These are phyloP conservation scores for Podospora pseudocomata DNA, from an alignment of 495 filamentous ascomycete genomes.

Conservation along the genomic window DNA sequence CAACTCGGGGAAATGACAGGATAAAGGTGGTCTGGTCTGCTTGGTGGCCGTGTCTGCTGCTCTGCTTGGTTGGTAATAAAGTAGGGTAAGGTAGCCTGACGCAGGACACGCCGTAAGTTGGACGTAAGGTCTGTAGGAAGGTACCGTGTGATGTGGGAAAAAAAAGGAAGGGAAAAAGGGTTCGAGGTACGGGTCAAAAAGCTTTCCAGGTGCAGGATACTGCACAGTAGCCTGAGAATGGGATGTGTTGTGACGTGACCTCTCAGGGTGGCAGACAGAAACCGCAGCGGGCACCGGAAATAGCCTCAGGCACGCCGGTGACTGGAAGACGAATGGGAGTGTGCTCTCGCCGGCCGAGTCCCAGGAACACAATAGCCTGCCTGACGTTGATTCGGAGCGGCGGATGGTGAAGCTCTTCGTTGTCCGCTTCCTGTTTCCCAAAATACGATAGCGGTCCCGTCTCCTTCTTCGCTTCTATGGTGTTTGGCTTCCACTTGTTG, in stretches of 20 bases:
- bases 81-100: constrained; percentile 4
- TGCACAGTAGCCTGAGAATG: constrained; percentile 11
- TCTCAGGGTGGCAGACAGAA: not conserved
- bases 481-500: not conserved
- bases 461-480: not conserved
- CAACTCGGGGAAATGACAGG: not conserved
- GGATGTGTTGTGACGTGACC: constrained; percentile 12
- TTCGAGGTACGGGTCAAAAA: constrained; percentile 10
- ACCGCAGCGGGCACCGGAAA: constrained; percentile 9
- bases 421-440: constrained; percentile 19
- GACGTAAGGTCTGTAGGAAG: constrained; percentile 4
- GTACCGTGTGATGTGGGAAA: constrained; percentile 29
- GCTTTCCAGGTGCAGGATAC: constrained; percentile 4
- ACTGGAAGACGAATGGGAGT: not conserved
- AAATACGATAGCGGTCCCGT: constrained; percentile 9
- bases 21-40: not conserved
- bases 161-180: constrained; percentile 21
- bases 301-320: constrained; percentile 18
- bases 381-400: not conserved
- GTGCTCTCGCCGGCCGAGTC: not conserved
- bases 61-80: not conserved
- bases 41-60: not conserved
- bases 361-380: not conserved
- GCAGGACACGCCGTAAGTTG: constrained; percentile 4
- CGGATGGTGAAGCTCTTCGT: not conserved